Conservation (phyloP, 2,329 filamentous ascomycete species). For the Neofusicoccum laricinum region DNA sequence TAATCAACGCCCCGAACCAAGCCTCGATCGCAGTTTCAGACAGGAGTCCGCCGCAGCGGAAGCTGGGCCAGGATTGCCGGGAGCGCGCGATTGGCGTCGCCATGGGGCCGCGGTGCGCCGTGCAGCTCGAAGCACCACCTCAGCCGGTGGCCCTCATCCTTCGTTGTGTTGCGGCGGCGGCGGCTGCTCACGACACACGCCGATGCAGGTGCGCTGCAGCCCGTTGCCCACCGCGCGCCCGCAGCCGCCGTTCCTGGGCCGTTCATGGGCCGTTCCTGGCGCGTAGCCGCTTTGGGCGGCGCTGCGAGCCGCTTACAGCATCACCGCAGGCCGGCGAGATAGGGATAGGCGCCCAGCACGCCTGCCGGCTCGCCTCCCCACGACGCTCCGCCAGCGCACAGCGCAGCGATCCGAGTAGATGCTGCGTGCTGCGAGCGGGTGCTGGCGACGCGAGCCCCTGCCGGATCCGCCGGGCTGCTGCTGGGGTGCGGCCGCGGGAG, state of each 20-base stretch:
- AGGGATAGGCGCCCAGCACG: not conserved
- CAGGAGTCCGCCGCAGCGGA: constrained; percentile 12
- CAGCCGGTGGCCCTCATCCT: not conserved
- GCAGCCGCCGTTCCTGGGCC: too few relatives aligned
- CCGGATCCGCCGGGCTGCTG: not conserved
- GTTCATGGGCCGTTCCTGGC: constrained; percentile 1
- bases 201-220: constrained; percentile 7
- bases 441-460: not conserved
- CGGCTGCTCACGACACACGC: not conserved
- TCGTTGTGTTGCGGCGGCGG: not conserved
- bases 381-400: not conserved
- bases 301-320: not conserved
- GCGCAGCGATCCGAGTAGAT: not conserved
- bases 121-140: not conserved
- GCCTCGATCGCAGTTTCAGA: constrained; percentile 12
- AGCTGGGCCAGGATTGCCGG: constrained; percentile 12
- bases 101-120: not conserved
- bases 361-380: not conserved
- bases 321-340: not conserved
- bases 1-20: not conserved
- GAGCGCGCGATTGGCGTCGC: constrained; percentile 4
- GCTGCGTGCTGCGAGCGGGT: not conserved
- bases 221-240: not conserved
- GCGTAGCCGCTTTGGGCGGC: not conserved
- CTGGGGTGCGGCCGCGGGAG: not conserved